These are phyloP conservation scores for Hericium alpestre DNA, from an alignment of 768 basidiomycete species.

Conservation along the genomic window DNA sequence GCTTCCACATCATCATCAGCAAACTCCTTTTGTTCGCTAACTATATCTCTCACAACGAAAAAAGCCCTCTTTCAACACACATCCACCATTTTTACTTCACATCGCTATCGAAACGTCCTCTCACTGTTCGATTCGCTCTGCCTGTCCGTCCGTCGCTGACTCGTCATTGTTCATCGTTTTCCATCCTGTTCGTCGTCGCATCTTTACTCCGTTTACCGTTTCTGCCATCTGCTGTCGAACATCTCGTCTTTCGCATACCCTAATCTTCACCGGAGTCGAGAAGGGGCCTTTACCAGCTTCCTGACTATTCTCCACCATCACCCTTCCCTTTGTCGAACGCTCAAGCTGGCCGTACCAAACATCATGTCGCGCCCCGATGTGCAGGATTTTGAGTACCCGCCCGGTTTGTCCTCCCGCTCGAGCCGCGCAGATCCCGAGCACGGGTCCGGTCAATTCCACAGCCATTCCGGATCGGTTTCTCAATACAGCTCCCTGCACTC, in stretches of 20 bases:
- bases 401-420: neutral
- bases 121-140: slow-evolving; percentile 23
- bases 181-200: slow-evolving; percentile 21
- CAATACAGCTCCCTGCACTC: slow-evolving; percentile 8
- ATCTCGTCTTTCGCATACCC: neutral
- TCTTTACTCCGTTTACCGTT: slow-evolving; percentile 4
- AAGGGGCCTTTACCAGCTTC: neutral
- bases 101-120: slow-evolving; percentile 22
- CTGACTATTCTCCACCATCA: neutral
- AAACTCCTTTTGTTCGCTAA: slow-evolving; percentile 19
- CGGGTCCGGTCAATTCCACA: neutral
- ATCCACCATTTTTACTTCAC: slow-evolving; percentile 19
- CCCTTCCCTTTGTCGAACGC: neutral
- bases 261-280: neutral
- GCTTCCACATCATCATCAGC: neutral
- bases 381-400: slow-evolving; percentile 1
- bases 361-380: slow-evolving; percentile 5
- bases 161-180: slow-evolving; percentile 21
- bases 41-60: slow-evolving; percentile 9
- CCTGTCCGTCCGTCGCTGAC: slow-evolving; percentile 17
- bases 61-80: slow-evolving; percentile 9
- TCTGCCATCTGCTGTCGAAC: slow-evolving; percentile 1
- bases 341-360: neutral
- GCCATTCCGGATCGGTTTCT: neutral
- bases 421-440: neutral